Conservation (phyloP, 2,329 filamentous ascomycete genomes). For the Emmonsiellopsis sp. region DNA sequence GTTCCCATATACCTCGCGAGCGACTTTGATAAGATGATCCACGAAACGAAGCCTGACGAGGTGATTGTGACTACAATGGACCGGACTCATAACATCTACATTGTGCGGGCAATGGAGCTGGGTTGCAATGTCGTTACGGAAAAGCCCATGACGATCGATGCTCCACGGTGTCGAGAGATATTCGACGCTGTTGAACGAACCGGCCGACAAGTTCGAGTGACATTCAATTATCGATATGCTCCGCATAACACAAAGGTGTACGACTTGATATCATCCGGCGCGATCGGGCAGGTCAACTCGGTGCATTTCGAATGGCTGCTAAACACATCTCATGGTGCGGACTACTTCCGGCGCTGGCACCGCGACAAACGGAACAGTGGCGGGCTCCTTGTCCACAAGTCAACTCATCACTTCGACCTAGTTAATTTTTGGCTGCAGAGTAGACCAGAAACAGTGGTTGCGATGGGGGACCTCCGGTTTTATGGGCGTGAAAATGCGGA, state of each 20-base stretch:
- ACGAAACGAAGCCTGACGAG: conserved; percentile 49
- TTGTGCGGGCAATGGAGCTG: conserved; percentile 49
- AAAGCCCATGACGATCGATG: conserved; percentile 58
- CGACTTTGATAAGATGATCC: conserved; percentile 50
- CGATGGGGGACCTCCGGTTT: conserved; percentile 50
- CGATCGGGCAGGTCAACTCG: conserved; percentile 48
- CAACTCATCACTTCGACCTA: conserved; percentile 56
- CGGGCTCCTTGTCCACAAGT: conserved; percentile 53
- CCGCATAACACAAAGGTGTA: conserved; percentile 56
- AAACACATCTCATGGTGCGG: conserved; percentile 52
- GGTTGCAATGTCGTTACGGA: conserved; percentile 55
- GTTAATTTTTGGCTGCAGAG: conserved; percentile 56
- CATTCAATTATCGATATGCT: conserved; percentile 58
- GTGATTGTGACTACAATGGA: conserved; percentile 57
- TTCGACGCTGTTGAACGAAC: conserved; percentile 47
- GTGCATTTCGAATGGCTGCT: conserved; percentile 58
- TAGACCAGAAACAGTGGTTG: conserved; percentile 48
- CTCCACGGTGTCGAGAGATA: conserved; percentile 45
- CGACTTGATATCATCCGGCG: conserved; percentile 45
- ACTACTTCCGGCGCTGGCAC: conserved; percentile 58
- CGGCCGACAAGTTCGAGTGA: conserved; percentile 44
- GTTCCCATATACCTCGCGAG: conserved; percentile 48
- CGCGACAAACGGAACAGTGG: conserved; percentile 53
- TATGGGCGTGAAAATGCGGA: conserved; percentile 56
- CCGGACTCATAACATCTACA: conserved; percentile 53